These are phyloP conservation scores for Naematelia encephala DNA, from an alignment of 768 basidiomycete genomes.

Conservation along the genomic window DNA sequence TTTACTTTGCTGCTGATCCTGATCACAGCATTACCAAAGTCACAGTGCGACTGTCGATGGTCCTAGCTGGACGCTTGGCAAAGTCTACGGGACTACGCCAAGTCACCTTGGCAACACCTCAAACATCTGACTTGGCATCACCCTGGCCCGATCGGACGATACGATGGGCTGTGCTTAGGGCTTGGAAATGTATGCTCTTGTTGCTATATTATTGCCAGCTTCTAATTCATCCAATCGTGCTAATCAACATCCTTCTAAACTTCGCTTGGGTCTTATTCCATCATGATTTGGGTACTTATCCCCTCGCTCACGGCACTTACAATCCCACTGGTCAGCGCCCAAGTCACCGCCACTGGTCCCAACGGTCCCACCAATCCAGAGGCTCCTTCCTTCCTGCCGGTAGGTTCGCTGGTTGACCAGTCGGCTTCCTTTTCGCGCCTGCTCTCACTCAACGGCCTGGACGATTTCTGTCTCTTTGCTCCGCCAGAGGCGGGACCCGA, in stretches of 20 bases:
- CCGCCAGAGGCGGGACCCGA: constrained; percentile 37
- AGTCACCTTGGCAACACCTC: background rate
- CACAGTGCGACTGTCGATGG: no score
- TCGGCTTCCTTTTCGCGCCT: constrained; percentile 41
- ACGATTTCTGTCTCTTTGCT: constrained; percentile 47
- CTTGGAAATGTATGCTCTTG: no score
- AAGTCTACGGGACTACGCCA: background rate
- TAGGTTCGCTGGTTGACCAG: constrained; percentile 47
- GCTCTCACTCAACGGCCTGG: constrained; percentile 46
- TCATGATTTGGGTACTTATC: background rate
- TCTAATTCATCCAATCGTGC: background rate
- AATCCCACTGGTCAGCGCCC: constrained; percentile 3
- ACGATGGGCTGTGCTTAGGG: background rate
- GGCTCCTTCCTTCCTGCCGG: constrained; percentile 33
- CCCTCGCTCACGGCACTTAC: background rate
- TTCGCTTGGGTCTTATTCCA: background rate
- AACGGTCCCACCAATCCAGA: constrained; percentile 45
- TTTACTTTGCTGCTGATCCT: no score
- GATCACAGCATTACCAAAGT: no score
- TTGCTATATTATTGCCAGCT: no score
- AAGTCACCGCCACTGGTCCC: constrained; percentile 26
- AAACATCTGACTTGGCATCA: background rate
- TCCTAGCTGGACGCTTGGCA: background rate
- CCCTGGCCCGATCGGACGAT: background rate
- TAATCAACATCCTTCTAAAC: background rate